These are phyloP conservation scores for Zygosaccharomyces pseudobailii DNA, from an alignment of 1,139 yeast genomes.

Conservation along the genomic window DNA sequence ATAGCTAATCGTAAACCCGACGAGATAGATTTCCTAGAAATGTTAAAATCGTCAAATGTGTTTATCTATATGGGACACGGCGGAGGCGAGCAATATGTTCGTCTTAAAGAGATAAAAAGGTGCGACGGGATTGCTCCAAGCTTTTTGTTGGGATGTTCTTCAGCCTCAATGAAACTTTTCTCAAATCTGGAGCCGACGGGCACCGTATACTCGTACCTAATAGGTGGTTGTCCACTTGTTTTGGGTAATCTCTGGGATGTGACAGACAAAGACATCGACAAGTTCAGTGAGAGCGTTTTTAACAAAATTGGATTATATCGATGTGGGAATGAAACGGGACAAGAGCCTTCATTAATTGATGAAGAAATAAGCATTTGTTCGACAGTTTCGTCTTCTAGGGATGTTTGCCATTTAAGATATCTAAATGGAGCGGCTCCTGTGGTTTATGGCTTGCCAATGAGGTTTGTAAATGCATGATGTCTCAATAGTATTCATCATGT, in stretches of 20 bases:
- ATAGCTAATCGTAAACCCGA: slow-evolving; percentile 51
- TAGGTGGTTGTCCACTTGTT: slow-evolving; percentile 78
- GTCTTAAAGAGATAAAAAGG: slow-evolving; percentile 45
- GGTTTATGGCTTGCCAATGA: slow-evolving; percentile 63
- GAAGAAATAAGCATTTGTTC: slow-evolving; percentile 13
- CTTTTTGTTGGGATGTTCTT: slow-evolving; percentile 85
- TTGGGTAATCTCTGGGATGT: slow-evolving; percentile 94
- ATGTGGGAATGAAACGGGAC: slow-evolving; percentile 11
- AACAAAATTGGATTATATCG: slow-evolving; percentile 56
- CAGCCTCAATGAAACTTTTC: slow-evolving; percentile 59
- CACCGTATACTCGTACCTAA: slow-evolving; percentile 66
- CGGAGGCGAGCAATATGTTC: slow-evolving; percentile 81
- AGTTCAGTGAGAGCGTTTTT: slow-evolving; percentile 58
- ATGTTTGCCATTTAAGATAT: slow-evolving; percentile 57
- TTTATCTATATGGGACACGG: slow-evolving; percentile 91
- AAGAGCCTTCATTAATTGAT: slow-evolving; percentile 1
- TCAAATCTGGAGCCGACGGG: slow-evolving; percentile 74
- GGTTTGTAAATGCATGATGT: slow-evolving; percentile 9
- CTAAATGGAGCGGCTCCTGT: slow-evolving; percentile 83
- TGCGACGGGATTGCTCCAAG: slow-evolving; percentile 55
- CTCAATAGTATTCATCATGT: too few species aligned
- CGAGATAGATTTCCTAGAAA: slow-evolving; percentile 44
- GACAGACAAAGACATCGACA: slow-evolving; percentile 91
- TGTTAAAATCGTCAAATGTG: slow-evolving; percentile 43
- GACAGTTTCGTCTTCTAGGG: slow-evolving; percentile 57